These are phyloP conservation scores for Diplodia intermedia DNA, from an alignment of 2,329 filamentous ascomycete genomes.

Conservation along the genomic window DNA sequence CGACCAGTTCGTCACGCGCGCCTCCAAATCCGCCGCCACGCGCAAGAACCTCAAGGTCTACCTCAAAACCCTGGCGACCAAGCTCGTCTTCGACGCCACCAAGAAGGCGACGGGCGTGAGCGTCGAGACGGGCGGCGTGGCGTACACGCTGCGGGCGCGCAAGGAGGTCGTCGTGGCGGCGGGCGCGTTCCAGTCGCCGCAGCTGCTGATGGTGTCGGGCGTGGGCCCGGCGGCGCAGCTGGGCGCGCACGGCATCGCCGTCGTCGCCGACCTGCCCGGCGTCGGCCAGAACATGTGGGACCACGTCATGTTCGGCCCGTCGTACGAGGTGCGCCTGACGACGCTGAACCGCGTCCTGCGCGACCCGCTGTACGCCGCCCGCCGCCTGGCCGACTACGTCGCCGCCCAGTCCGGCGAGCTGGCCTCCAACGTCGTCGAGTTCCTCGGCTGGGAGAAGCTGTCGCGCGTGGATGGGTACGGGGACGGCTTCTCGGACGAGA, in stretches of 20 bases:
- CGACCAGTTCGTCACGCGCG: conserved; percentile 35
- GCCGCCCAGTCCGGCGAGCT: conserved; percentile 35
- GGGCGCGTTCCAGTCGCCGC: too few species aligned
- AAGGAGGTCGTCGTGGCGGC: too few species aligned
- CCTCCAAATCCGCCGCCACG: not conserved
- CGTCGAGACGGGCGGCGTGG: conserved; percentile 33
- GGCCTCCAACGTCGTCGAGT: conserved; percentile 38
- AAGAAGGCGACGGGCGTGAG: conserved; percentile 40
- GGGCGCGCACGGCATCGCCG: too few species aligned
- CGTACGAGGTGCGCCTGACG: too few species aligned
- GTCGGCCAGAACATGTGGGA: too few species aligned
- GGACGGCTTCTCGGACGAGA: conserved; percentile 27
- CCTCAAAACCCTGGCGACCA: conserved; percentile 43
- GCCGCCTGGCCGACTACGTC: conserved; percentile 36
- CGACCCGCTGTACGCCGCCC: conserved; percentile 32
- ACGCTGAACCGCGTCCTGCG: conserved; percentile 39
- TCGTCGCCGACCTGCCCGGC: too few species aligned
- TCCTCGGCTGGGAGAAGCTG: conserved; percentile 41
- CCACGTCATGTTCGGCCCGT: too few species aligned
- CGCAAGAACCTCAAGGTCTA: conserved; percentile 42
- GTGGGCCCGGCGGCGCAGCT: too few species aligned
- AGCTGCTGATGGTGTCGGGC: too few species aligned
- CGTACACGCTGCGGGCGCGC: conserved; percentile 40
- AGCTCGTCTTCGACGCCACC: conserved; percentile 45
- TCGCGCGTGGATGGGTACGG: not conserved